A percentile compares a stretch with the other conserved stretches of the same genome.
Evolutionary conservation across 2,329 filamentous ascomycete species (phyloP).

Genomic region (Fusarium kyushuense): DNA sequence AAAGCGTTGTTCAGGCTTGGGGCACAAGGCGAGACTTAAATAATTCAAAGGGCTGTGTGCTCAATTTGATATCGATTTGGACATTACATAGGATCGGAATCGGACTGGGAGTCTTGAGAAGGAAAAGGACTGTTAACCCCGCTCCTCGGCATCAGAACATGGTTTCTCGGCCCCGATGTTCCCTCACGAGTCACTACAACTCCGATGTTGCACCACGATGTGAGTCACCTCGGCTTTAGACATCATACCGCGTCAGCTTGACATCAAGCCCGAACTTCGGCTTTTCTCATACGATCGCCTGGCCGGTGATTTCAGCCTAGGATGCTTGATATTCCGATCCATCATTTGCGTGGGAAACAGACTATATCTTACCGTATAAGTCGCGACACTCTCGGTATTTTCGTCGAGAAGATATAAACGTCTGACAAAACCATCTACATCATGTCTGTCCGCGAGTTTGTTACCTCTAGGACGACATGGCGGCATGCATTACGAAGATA

Average conservation of each 20-base stretch:
- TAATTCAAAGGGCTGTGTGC: no score
- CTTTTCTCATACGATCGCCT: neutral
- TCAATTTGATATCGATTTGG: neutral
- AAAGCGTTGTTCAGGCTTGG: no score
- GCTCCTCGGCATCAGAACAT: conserved; percentile 21
- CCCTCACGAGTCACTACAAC: neutral
- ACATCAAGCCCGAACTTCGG: neutral
- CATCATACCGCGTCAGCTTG: neutral
- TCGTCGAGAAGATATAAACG: neutral
- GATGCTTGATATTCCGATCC: neutral
- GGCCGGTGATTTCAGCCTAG: neutral
- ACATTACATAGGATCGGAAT: conserved; percentile 12
- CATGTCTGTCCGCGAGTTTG: neutral
- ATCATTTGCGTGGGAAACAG: no score
- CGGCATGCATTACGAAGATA: neutral
- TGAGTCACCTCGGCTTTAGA: neutral
- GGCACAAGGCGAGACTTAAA: neutral
- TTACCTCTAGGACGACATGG: no score
- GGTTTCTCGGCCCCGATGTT: neutral
- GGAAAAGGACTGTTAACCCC: conserved; percentile 9
- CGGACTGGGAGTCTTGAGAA: neutral
- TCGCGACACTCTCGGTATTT: no score
- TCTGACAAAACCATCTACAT: rapidly evolving
- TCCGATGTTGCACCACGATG: neutral
- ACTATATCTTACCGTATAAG: neutral